Percentiles rank a stretch among this genome's conserved stretches.
These are phyloP conservation scores for Aspergillus latus DNA, from an alignment of 2,329 filamentous ascomycete species.

Conservation along the genomic window DNA sequence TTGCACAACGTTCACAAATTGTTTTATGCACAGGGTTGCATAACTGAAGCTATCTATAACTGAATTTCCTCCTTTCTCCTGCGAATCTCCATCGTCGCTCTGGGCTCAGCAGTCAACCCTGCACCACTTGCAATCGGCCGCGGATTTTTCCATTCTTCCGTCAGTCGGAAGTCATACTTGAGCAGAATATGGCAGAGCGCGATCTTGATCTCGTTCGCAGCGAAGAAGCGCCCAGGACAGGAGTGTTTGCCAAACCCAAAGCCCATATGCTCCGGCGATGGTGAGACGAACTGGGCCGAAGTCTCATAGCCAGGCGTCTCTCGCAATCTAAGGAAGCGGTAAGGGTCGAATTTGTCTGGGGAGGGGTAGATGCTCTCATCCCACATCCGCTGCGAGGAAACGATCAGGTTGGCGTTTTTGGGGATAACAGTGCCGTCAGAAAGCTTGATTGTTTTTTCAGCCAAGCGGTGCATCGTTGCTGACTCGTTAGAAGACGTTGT, in stretches of 20 bases:
- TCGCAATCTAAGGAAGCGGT: constrained; percentile 13
- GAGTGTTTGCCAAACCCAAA: constrained; percentile 34
- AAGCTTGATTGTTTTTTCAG: constrained; percentile 7
- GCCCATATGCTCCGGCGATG: constrained; percentile 12
- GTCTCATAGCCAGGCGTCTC: constrained; percentile 7
- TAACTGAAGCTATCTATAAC: neutral
- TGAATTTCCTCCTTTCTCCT: neutral
- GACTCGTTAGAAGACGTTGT: neutral
- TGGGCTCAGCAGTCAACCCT: neutral
- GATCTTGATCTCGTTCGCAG: constrained; percentile 54
- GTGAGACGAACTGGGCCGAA: constrained; percentile 16
- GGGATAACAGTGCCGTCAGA: constrained; percentile 14
- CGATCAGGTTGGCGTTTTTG: constrained; percentile 1
- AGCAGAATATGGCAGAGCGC: constrained; percentile 49
- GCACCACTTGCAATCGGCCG: neutral
- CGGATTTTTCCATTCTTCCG: neutral
- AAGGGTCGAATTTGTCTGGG: constrained; percentile 13
- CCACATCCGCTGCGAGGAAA: constrained; percentile 13
- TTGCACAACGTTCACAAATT: neutral
- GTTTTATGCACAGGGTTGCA: neutral
- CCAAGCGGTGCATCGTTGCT: constrained; percentile 2
- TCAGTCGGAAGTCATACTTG: constrained; percentile 49
- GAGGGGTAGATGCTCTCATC: constrained; percentile 6
- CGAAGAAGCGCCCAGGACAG: constrained; percentile 55
- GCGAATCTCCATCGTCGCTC: neutral